These are phyloP conservation scores for Collybia mongolica DNA, from an alignment of 768 basidiomycete species.

Conservation along the genomic window DNA sequence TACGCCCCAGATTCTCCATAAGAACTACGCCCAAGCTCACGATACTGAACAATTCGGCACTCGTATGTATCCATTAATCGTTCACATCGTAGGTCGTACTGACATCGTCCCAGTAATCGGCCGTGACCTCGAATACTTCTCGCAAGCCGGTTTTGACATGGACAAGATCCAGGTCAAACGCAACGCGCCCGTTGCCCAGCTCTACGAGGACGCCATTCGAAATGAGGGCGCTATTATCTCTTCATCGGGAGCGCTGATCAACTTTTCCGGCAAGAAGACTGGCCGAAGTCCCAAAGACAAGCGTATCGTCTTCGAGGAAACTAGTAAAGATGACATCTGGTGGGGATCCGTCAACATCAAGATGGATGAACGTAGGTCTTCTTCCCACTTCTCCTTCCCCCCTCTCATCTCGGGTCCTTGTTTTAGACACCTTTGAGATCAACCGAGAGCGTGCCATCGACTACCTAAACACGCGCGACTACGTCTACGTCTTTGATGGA, in stretches of 20 bases:
- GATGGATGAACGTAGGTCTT: slow-evolving; percentile 85
- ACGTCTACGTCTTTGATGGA: slow-evolving; percentile 98
- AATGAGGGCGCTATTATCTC: slow-evolving; percentile 99
- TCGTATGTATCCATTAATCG: slow-evolving; percentile 40
- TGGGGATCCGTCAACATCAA: slow-evolving; percentile 99
- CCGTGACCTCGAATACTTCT: slow-evolving; percentile 94
- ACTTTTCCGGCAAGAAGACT: slow-evolving; percentile 99
- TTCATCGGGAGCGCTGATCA: slow-evolving; percentile 94
- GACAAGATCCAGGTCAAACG: slow-evolving; percentile 94
- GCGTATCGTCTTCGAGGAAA: slow-evolving; percentile 98
- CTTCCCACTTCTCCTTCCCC: neutral
- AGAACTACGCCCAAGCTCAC: slow-evolving; percentile 73
- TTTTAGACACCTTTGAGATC: slow-evolving; percentile 93
- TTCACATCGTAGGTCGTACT: slow-evolving; percentile 5
- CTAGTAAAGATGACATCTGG: slow-evolving; percentile 96
- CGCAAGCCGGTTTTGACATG: slow-evolving; percentile 99
- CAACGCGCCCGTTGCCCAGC: slow-evolving; percentile 84
- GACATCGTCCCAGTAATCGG: slow-evolving; percentile 66
- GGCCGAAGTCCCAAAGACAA: slow-evolving; percentile 98
- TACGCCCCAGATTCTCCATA: slow-evolving; percentile 88
- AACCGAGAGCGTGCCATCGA: slow-evolving; percentile 99
- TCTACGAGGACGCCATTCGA: slow-evolving; percentile 97
- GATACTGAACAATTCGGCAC: slow-evolving; percentile 62
- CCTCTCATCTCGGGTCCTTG: slow-evolving; percentile 2
- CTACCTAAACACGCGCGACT: slow-evolving; percentile 97